phyloP scores from a whole-genome alignment of 2,329 filamentous ascomycete species.

The Periglandula ipomoeae region DNA sequence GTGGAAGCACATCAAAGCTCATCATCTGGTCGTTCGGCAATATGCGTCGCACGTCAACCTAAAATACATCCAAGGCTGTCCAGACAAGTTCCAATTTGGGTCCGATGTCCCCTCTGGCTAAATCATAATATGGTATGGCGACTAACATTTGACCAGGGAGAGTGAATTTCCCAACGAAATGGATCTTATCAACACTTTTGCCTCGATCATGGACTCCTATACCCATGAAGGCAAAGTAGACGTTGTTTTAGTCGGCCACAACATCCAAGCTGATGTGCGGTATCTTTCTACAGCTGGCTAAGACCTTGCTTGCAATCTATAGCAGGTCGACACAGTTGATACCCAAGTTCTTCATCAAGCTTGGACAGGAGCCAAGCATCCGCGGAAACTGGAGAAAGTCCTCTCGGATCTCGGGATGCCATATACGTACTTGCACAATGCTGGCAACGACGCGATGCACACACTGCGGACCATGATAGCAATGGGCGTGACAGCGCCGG shows the following conservation, averaged over 20 bases:
- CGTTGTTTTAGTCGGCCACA: constrained; percentile 74
- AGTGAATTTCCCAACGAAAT: constrained; percentile 30
- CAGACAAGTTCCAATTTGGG: constrained; percentile 69
- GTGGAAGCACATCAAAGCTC: constrained; percentile 55
- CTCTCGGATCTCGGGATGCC: constrained; percentile 55
- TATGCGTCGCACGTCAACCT: constrained; percentile 56
- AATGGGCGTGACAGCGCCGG: constrained; percentile 18
- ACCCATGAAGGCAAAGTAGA: constrained; percentile 28
- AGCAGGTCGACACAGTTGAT: constrained; percentile 58
- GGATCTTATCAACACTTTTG: constrained; percentile 26
- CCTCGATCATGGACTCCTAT: constrained; percentile 25
- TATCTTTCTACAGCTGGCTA: constrained; percentile 60
- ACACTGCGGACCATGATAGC: constrained; percentile 65
- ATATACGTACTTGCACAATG: constrained; percentile 69
- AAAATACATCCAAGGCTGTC: constrained; percentile 61
- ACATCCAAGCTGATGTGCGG: constrained; percentile 55
- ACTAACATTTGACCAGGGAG: constrained; percentile 20
- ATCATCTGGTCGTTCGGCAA: constrained; percentile 72
- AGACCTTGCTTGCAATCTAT: constrained; percentile 40
- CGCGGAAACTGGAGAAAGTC: constrained; percentile 49
- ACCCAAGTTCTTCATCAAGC: constrained; percentile 63
- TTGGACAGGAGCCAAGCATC: constrained; percentile 42
- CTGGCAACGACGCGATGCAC: constrained; percentile 76
- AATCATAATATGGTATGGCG: neutral
- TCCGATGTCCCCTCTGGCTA: constrained; percentile 28